Evolutionary conservation across 768 basidiomycete species (phyloP), one percentile per base, ranked within the genome.

Genomic region (Naganishia vaughanmartiniae): DNA sequence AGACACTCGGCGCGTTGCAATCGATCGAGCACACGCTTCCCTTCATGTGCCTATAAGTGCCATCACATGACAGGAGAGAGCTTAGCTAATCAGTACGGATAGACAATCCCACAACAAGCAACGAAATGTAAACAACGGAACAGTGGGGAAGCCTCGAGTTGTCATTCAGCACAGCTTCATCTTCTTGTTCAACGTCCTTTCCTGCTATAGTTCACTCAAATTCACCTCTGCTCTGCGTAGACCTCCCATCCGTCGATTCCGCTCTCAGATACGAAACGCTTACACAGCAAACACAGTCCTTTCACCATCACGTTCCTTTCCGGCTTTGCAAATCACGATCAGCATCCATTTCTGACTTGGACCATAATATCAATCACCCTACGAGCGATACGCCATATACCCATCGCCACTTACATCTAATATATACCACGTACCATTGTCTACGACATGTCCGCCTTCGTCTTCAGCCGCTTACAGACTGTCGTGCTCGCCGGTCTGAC

Each of bases 401-500:
- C 6, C 4, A 42, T 42, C 42, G 42, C 17, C 42, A 7, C 14
- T 9, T 15, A 42, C 42, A 7, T 42, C 42, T 9, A 42, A 42
- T 15, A 42, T 15, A 42, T 42, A 42, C 42, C 42, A 15, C 42
- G 2, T 2, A 15, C 2, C 42, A 15, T 7, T 7, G 10, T 42
- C 15, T 15, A 24, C 5, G 30, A 24, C 42, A 63, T 63, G 60
- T 7, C 39, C 10, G 39, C 60, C 39, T 63, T 63, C 60, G 42
- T 63, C 31, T 63, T 63, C 60, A 63, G 24, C 42, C 60, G 60
- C 24, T 26, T 63, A 12, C 60, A 63, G 4, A 63, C 42, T 26
- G 4, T 63, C 60, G 60, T 63, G 7, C 39, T 63, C n/a, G 60
- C 60, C 26, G 36, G 34, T 19, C 60, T 72, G 21, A 36, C 58